Percentiles rank a stretch among this genome's conserved stretches.
Conservation (phyloP, 768 basidiomycete genomes). For the Tulasnella sp. region DNA sequence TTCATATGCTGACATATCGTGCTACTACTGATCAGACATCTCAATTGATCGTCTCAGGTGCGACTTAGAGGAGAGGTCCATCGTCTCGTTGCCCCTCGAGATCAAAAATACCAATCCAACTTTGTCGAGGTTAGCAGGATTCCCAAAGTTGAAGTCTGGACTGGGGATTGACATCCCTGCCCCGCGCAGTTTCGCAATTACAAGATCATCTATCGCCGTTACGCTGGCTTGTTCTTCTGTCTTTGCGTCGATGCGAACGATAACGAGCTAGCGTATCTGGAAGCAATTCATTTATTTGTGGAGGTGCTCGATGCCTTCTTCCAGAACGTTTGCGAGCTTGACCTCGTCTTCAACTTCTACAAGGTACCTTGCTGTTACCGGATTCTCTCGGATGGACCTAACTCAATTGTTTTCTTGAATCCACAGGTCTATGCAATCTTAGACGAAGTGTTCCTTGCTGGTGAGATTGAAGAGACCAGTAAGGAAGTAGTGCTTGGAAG, state of each 20-base stretch:
- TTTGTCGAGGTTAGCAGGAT: slow-evolving; percentile 76
- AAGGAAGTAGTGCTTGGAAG: slow-evolving; percentile 90
- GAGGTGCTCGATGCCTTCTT: slow-evolving; percentile 97
- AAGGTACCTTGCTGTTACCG: slow-evolving; percentile 42
- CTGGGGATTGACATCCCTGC: slow-evolving; percentile 3
- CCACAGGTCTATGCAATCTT: slow-evolving; percentile 89
- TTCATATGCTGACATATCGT: background rate
- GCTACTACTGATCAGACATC: background rate
- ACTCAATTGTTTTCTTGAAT: background rate
- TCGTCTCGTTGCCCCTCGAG: slow-evolving; percentile 85
- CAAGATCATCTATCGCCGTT: slow-evolving; percentile 94
- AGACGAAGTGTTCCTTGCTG: slow-evolving; percentile 96
- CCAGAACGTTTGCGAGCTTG: slow-evolving; percentile 96
- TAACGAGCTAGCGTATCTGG: slow-evolving; percentile 93
- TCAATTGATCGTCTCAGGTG: no score
- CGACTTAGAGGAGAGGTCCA: slow-evolving; percentile 94
- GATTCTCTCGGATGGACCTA: background rate
- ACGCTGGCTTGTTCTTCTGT: slow-evolving; percentile 96
- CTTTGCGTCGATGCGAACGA: slow-evolving; percentile 97
- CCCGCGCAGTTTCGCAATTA: slow-evolving; percentile 80
- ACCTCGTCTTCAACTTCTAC: slow-evolving; percentile 98
- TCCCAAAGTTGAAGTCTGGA: background rate
- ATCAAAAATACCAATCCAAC: slow-evolving; percentile 98
- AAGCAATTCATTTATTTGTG: slow-evolving; percentile 96
- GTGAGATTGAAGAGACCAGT: slow-evolving; percentile 96